Conservation (phyloP, 495 filamentous ascomycete genomes). For the Hypoxylon cercidicola region DNA sequence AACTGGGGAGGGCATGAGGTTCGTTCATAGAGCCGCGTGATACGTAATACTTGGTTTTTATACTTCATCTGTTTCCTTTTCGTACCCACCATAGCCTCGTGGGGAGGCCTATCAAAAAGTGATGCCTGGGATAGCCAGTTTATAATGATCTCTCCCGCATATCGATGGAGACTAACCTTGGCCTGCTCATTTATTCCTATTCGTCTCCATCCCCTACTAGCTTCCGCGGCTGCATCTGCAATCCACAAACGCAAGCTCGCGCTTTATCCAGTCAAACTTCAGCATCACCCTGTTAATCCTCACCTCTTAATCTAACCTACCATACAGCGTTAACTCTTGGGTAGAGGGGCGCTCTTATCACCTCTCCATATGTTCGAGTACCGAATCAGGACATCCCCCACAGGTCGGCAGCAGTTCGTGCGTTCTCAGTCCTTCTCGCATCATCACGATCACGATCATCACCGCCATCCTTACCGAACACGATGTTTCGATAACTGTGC, state of each 20-base stretch:
- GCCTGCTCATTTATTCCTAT: constrained; percentile 29
- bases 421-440: constrained; percentile 40
- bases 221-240: constrained; percentile 38
- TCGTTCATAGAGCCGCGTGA: constrained; percentile 30
- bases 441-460: constrained; percentile 28
- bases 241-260: constrained; percentile 23
- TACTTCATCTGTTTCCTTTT: constrained; percentile 24
- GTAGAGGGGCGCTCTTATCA: constrained; percentile 17
- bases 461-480: constrained; percentile 18
- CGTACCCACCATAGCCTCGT: constrained; percentile 37
- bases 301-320: constrained; percentile 9
- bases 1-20: constrained; percentile 32
- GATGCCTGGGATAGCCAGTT: constrained; percentile 23
- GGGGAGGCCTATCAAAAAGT: constrained; percentile 30
- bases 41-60: constrained; percentile 21
- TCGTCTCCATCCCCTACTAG: constrained; percentile 34
- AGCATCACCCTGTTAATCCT: constrained; percentile 16
- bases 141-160: constrained; percentile 40
- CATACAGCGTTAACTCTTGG: constrained; percentile 18
- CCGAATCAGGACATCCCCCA: constrained; percentile 23
- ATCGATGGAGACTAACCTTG: constrained; percentile 28
- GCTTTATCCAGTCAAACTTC: constrained; percentile 20
- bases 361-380: constrained; percentile 39
- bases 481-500: constrained; percentile 44
- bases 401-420: constrained; percentile 20